Evolutionary conservation across 2,329 filamentous ascomycete species (phyloP).

Genomic region (Penicillium sp.): DNA sequence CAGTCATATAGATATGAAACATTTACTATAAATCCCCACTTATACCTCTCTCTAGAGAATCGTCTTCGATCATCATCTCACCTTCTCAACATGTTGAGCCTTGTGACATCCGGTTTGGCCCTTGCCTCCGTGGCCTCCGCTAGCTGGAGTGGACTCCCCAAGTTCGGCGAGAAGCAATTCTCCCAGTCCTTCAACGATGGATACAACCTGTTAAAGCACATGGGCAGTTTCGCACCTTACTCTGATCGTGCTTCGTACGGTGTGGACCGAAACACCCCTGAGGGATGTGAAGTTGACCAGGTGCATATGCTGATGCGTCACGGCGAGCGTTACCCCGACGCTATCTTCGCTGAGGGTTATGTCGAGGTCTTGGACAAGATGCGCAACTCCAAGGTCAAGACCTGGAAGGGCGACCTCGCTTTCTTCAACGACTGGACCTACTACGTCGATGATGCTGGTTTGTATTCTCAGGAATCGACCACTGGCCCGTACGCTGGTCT

Average conservation of each 20-base stretch:
- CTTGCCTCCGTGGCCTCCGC: not conserved
- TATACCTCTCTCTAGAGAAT: not conserved
- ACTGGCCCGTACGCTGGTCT: constrained; percentile 21
- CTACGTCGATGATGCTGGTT: constrained; percentile 17
- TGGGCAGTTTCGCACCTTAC: constrained; percentile 10
- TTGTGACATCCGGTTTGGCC: not conserved
- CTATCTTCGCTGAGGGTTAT: constrained; percentile 14
- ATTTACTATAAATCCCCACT: not conserved
- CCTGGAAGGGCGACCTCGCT: constrained; percentile 16
- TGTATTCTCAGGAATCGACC: constrained; percentile 15
- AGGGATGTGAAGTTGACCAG: constrained; percentile 21
- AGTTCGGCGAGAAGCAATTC: not conserved
- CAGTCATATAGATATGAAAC: not conserved
- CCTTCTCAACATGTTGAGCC: not conserved
- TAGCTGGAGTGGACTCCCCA: not conserved
- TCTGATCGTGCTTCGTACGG: constrained; percentile 15
- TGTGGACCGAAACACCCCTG: constrained; percentile 19
- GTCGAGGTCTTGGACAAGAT: not conserved
- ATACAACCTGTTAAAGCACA: not conserved
- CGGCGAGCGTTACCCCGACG: constrained; percentile 25
- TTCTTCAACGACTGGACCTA: constrained; percentile 24
- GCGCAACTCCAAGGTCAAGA: not conserved
- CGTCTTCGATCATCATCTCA: not conserved
- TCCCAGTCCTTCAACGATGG: not conserved
- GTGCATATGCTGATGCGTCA: constrained; percentile 26